Conservation (phyloP, 306 rosid species). For the Biancaea sappan region DNA sequence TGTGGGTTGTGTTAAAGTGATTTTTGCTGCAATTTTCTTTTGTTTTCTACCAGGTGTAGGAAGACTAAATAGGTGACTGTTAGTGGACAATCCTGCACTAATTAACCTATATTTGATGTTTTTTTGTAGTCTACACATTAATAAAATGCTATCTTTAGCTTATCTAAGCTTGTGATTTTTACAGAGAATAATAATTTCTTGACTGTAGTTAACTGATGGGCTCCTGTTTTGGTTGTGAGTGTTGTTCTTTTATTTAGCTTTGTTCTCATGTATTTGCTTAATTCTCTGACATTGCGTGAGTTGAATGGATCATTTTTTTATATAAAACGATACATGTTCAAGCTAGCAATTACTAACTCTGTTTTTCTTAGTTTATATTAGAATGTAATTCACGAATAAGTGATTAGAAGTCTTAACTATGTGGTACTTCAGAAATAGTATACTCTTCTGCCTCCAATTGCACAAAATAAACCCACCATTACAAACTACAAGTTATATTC, state of each 20-base stretch:
- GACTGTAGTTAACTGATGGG: constrained; percentile 83
- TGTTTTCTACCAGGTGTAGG: too few species aligned
- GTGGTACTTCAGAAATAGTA: not conserved
- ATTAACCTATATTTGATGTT: not conserved
- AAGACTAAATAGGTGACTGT: too few species aligned
- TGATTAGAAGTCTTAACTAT: not conserved
- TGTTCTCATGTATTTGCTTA: too few species aligned
- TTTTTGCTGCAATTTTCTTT: too few species aligned
- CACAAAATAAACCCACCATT: not conserved
- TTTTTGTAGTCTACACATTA: not conserved
- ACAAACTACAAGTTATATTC: not conserved
- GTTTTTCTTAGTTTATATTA: constrained; percentile 18
- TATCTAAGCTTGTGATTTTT: constrained; percentile 39
- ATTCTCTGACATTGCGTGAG: too few species aligned
- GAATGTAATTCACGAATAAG: not conserved
- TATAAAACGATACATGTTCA: constrained; percentile 3
- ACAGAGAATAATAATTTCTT: constrained; percentile 79
- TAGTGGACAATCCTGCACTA: too few species aligned
- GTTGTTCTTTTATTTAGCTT: constrained; percentile 38
- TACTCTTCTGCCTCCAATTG: not conserved
- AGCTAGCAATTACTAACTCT: constrained; percentile 39
- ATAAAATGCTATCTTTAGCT: constrained; percentile 21
- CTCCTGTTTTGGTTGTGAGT: constrained; percentile 98
- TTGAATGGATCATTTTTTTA: not conserved
- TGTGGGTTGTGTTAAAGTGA: too few species aligned